Base-by-base conservation (phyloP, 805 yeast genomes). In the Sporopachydermia lactativora region DNA sequence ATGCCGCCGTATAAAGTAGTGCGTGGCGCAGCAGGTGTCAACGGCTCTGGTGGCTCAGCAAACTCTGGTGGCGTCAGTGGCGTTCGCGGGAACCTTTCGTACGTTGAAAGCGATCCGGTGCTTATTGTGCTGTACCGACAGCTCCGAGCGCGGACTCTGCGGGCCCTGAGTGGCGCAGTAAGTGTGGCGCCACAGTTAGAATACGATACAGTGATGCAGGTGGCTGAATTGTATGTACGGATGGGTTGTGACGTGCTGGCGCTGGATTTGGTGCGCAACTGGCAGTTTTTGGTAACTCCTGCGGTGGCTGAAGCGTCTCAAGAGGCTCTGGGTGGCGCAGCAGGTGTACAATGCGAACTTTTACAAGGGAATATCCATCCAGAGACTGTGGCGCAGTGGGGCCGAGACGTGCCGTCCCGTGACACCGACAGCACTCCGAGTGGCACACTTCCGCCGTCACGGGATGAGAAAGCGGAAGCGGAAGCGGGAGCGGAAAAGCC, bases 161-260 rank as follows among this genome's bases (percentile, higher is more conserved):
- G 62, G 34, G 72, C 75, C 42, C 62, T 70, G 37, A 53, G 64
- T 42, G 81, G 77, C 18, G 60, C 65, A 1, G 43, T 45, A 2
- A 58, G 58, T 35, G 17, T 36, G n/a, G 17, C 39, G 5, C 39
- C 14, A 15, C 19, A 47, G 6, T 41, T 52, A 3, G 96, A 89
- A 50, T 73, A 71, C 42, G 62, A 67, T 3, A 77, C 79, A 50
- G 68, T 86, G 13, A 51, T 72, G 8, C 72, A 76, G 46, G 79
- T 78, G 4, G 68, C 81, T 4, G 62, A 69, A 31, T 78, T 85
- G 45, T 82, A 85, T 51, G 67, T 74, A 13, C 65, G 94, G 43
- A 84, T 88, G 95, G 97, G 97, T 0, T 88, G 97, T 59, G 94
- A 88, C 50, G 72, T 76, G 44, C 56, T 89, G 35, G 76, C 86